A percentile compares a stretch with the other conserved stretches of the same genome.
Conservation (phyloP, 2,329 filamentous ascomycete genomes). For the Claviceps sorghi region DNA sequence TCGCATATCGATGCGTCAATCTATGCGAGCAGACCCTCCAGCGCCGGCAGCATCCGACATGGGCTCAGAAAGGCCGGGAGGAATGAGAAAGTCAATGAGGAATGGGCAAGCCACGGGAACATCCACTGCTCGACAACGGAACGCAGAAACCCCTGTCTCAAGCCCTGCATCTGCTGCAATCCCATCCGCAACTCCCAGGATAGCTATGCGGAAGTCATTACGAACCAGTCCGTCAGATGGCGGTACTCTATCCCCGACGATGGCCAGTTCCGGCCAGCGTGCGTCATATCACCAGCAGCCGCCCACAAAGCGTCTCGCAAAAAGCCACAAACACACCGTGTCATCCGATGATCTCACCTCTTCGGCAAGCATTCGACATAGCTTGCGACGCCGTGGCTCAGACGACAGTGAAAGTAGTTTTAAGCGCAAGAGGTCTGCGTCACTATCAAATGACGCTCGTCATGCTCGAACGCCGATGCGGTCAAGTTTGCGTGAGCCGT, state of each 20-base stretch:
- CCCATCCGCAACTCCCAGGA: conserved; percentile 1
- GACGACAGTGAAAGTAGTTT: conserved; percentile 73
- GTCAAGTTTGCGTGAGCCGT: conserved; percentile 12
- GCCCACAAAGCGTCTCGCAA: conserved; percentile 6
- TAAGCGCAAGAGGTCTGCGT: conserved; percentile 42
- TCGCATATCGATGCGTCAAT: conserved; percentile 34
- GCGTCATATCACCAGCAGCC: conserved; percentile 17
- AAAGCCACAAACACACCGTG: conserved; percentile 12
- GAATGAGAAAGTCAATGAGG: conserved; percentile 22
- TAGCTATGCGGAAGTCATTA: conserved; percentile 13
- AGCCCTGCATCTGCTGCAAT: background rate
- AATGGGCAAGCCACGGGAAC: conserved; percentile 1
- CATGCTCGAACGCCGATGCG: conserved; percentile 66
- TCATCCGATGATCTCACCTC: conserved; percentile 12
- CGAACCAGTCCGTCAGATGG: conserved; percentile 8
- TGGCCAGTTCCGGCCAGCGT: conserved; percentile 11
- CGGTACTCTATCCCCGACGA: conserved; percentile 3
- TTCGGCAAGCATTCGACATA: conserved; percentile 15
- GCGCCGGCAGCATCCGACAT: conserved; percentile 4
- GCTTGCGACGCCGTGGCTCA: conserved; percentile 39
- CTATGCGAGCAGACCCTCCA: conserved; percentile 26
- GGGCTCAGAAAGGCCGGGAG: conserved; percentile 7
- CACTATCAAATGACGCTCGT: conserved; percentile 28
- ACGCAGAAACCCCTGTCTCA: background rate
- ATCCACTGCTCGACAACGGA: background rate